These are phyloP conservation scores for Epichloe aotearoae DNA, from an alignment of 2,329 filamentous ascomycete genomes.

Conservation along the genomic window DNA sequence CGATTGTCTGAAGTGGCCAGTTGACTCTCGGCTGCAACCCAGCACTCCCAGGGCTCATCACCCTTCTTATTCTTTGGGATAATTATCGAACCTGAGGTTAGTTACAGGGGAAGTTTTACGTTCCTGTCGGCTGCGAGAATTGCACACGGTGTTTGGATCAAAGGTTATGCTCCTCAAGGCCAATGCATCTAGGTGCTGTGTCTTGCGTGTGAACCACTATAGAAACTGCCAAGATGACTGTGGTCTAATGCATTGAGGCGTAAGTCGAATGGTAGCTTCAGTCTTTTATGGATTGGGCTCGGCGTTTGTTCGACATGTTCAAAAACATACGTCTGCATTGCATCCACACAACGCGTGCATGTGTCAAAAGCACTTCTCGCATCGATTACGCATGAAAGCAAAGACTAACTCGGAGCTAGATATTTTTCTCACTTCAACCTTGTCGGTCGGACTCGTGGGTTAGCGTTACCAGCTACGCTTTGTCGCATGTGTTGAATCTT, in stretches of 20 bases:
- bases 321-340: not conserved
- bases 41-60: conserved; percentile 7
- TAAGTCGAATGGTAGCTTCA: not conserved
- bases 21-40: conserved; percentile 7
- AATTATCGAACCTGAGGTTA: not conserved
- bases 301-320: no score
- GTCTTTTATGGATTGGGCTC: not conserved
- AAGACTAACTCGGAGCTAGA: not conserved
- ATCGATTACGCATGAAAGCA: not conserved
- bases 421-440: not conserved
- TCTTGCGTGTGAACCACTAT: not conserved
- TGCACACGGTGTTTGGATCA: not conserved
- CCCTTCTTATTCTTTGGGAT: not conserved
- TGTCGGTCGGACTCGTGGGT: not conserved
- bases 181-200: not conserved
- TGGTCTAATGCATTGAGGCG: no score
- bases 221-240: not conserved
- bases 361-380: not conserved
- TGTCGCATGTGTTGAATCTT: not conserved
- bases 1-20: conserved; percentile 5
- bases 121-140: not conserved
- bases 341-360: not conserved
- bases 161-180: not conserved
- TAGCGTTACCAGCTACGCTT: not conserved
- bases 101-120: not conserved